Base-by-base conservation (phyloP, 148 eudicot genomes). In the Gaultheria prostrata region DNA sequence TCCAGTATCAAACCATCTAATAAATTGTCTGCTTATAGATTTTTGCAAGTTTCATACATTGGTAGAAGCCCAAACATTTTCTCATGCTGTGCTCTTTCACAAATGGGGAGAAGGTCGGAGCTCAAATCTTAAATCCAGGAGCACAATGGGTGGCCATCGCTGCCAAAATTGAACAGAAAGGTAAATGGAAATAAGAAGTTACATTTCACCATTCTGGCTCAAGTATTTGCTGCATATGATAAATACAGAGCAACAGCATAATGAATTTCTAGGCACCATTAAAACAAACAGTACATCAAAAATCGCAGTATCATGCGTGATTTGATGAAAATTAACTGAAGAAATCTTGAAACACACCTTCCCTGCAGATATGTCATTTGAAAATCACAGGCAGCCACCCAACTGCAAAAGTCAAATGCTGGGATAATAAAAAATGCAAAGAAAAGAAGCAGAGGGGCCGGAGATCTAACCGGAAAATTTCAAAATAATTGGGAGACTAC, bases 321-420 rank as follows among this genome's bases (percentile, higher is more conserved):
- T 26, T 26, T 24, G 59, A 32, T 56, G 30, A 45, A 50, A 61
- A 63, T 56, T 26, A 49, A 50, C 28, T 9, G 54, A 63, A 21
- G 24, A 85, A 74, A 43, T 48, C 67, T 48, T 15, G 20, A 50
- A 63, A 49, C 45, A 85, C 77, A 49, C 80, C 75, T 74, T 49
- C 75, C 77, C 54, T 67, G 20, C 57, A 65, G 48, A 28, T 50
- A 74, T 49, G 8, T 45, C 57, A 32, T 72, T 28, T 13, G 51
- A 80, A 84, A 73, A 15, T 82, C 84, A 91, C 84, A 80, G 7
- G 85, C 90, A 84, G 76, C 93, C 93, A 63, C 93, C 93, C 85
- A 88, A 87, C 93, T 91, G 93, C 85, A 82, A 74, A 43, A 76
- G 43, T 4, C 77, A 81, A 20, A n/a, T n/a, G n/a, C n/a, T n/a